These are phyloP conservation scores for Gynandropsis gynandra DNA, from an alignment of 345 rosid genomes.

Conservation along the genomic window DNA sequence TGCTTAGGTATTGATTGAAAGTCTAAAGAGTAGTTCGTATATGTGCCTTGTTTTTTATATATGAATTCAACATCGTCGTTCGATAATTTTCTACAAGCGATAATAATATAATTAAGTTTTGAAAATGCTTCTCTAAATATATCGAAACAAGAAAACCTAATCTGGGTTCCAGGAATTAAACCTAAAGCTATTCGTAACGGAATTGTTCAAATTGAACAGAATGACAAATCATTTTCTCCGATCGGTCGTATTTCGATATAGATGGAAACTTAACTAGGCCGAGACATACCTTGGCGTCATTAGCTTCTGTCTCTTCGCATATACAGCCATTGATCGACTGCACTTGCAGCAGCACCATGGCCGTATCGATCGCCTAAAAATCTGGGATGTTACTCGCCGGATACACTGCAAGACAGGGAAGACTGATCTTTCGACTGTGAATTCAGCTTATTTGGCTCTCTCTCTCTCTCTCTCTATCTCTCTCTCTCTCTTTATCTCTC, in stretches of 20 bases:
- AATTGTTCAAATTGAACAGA: no score
- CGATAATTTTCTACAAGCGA: conserved; percentile 58
- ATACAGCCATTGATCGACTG: conserved; percentile 67
- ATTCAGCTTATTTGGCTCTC: no score
- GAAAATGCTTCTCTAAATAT: no score
- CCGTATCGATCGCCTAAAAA: conserved; percentile 55
- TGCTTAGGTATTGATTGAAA: background rate
- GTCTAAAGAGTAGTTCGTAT: background rate
- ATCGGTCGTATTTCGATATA: background rate
- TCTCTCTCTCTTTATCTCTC: no score
- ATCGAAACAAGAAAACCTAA: no score
- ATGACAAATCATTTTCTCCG: no score
- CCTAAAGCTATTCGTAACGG: no score
- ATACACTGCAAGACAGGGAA: conserved; percentile 42
- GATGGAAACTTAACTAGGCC: background rate
- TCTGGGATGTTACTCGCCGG: conserved; percentile 64
- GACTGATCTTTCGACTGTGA: no score
- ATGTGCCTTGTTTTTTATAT: conserved; percentile 41
- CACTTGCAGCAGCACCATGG: conserved; percentile 78
- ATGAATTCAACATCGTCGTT: conserved; percentile 34
- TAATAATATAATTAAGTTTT: no score
- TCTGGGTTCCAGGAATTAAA: no score
- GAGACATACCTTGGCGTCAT: conserved; percentile 60
- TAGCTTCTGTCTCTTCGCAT: conserved; percentile 67
- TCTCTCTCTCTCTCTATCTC: no score